phyloP scores from a whole-genome alignment of 139 green algal species.

The Gonium pectorale region DNA sequence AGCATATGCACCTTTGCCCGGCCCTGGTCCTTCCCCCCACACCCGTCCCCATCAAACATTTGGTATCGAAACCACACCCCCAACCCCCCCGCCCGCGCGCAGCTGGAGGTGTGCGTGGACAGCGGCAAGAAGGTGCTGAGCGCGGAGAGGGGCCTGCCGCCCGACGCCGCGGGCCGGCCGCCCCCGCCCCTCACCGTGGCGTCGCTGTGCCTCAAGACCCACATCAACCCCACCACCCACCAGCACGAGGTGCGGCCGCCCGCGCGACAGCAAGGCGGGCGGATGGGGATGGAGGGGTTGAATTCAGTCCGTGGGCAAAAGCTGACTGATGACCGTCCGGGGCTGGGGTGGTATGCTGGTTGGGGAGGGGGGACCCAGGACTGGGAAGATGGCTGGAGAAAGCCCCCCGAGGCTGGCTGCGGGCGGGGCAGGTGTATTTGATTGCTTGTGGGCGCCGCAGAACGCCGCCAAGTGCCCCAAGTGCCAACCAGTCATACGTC shows the following conservation, averaged over 20 bases:
- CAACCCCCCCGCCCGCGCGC: neutral
- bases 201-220: conserved; percentile 90
- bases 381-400: neutral
- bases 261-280: neutral
- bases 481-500: too few relatives aligned
- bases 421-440: neutral
- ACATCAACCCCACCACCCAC: conserved; percentile 70
- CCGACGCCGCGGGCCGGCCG: conserved; percentile 41
- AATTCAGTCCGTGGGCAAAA: too few relatives aligned
- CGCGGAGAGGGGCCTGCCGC: conserved; percentile 21
- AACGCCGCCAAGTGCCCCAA: too few relatives aligned
- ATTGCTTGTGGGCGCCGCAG: too few relatives aligned
- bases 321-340: too few relatives aligned
- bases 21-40: too few relatives aligned
- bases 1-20: too few relatives aligned
- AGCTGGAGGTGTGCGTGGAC: conserved; percentile 83
- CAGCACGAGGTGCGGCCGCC: conserved; percentile 51
- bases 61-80: too few relatives aligned
- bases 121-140: conserved; percentile 73
- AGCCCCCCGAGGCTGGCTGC: neutral
- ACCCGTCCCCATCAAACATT: too few relatives aligned
- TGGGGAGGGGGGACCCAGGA: neutral
- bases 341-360: neutral
- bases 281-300: too few relatives aligned
- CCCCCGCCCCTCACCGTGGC: conserved; percentile 88